Evolutionary conservation across 108 stramenopile genomes (phyloP).

Genomic region (Epithemia pelagica): DNA sequence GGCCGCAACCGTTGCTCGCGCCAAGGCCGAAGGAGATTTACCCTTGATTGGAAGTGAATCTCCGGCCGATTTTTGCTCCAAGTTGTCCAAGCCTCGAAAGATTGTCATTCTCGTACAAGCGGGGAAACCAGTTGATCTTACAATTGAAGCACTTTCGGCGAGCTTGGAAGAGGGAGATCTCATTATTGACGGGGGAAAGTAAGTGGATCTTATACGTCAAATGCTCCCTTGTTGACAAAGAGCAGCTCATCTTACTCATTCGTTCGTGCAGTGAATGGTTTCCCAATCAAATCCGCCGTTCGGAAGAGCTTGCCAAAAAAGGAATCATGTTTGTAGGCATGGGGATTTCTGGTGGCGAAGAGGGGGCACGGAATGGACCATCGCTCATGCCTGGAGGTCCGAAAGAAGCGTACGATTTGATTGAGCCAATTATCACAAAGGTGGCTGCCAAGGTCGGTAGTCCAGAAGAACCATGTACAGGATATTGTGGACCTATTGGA

Average conservation of each 20-base stretch:
- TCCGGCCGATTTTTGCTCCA: slow-evolving; percentile 65
- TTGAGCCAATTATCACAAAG: slow-evolving; percentile 92
- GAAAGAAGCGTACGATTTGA: slow-evolving; percentile 86
- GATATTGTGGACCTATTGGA: slow-evolving; percentile 91
- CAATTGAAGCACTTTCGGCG: slow-evolving; percentile 73
- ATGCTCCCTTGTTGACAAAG: no score
- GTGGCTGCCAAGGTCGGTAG: slow-evolving; percentile 89
- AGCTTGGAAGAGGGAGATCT: slow-evolving; percentile 91
- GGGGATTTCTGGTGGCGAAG: slow-evolving; percentile 99
- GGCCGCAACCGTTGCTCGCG: slow-evolving; percentile 87
- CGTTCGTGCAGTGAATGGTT: slow-evolving; percentile 96
- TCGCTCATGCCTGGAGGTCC: slow-evolving; percentile 98
- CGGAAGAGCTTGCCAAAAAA: slow-evolving; percentile 75
- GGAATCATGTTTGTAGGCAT: slow-evolving; percentile 93
- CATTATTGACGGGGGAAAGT: slow-evolving; percentile 90
- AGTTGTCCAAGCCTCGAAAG: slow-evolving; percentile 85
- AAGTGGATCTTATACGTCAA: background rate
- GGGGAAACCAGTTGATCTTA: slow-evolving; percentile 93
- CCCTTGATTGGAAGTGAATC: slow-evolving; percentile 76
- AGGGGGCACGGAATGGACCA: slow-evolving; percentile 97
- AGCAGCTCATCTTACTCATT: background rate
- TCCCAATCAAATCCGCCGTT: slow-evolving; percentile 92
- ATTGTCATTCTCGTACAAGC: slow-evolving; percentile 95
- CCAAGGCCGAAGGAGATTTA: slow-evolving; percentile 88
- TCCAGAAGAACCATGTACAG: slow-evolving; percentile 83